Conservation (phyloP, 129 eudicot genomes). For the Kitagawia praeruptora region DNA sequence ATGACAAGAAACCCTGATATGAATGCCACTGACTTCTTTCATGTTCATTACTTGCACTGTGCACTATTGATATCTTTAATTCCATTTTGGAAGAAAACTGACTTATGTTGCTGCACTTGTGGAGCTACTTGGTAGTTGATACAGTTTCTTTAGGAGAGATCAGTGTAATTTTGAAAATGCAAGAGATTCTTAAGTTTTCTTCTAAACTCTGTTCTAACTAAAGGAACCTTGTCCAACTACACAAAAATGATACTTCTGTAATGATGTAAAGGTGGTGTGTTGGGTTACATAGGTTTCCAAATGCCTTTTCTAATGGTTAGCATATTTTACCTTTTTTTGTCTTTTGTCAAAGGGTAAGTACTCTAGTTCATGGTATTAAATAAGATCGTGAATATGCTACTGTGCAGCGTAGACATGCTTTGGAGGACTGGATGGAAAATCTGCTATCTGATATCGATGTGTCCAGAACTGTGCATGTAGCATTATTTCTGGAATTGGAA, state of each 20-base stretch:
- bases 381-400: not conserved
- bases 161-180: not conserved
- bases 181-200: not conserved
- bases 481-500: constrained; percentile 82
- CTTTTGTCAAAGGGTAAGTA: not conserved
- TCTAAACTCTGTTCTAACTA: not conserved
- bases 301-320: not conserved
- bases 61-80: not conserved
- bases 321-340: no score
- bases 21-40: not conserved
- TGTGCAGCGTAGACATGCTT: constrained; percentile 66
- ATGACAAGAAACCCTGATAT: not conserved
- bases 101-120: not conserved
- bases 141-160: not conserved
- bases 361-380: constrained; percentile 1
- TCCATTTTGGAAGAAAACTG: not conserved
- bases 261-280: not conserved
- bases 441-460: constrained; percentile 59
- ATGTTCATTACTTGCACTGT: not conserved
- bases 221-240: not conserved
- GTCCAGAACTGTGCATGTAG: constrained; percentile 75
- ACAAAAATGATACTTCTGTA: not conserved
- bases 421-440: constrained; percentile 75
- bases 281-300: not conserved
- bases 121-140: not conserved